These are phyloP conservation scores for Melastoma malabathricum DNA, from an alignment of 345 rosid species.

Conservation along the genomic window DNA sequence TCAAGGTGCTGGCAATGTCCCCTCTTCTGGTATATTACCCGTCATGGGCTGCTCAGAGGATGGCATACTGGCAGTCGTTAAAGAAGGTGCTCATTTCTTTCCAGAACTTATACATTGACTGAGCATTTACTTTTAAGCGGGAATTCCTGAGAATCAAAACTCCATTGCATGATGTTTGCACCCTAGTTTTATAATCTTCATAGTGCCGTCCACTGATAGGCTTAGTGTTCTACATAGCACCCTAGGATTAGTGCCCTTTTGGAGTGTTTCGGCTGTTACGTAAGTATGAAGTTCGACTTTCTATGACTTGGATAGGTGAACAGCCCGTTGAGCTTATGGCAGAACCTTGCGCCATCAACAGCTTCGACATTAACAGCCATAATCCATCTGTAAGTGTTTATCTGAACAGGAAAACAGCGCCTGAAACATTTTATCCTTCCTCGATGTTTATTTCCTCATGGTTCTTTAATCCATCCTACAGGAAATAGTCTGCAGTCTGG, in stretches of 20 bases:
- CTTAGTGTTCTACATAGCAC: too few species aligned
- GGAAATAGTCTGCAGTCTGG: conserved; percentile 84
- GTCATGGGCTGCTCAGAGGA: conserved; percentile 88
- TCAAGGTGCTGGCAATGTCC: conserved; percentile 23
- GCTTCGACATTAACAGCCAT: conserved; percentile 76
- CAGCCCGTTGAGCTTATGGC: conserved; percentile 63
- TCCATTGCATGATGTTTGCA: too few species aligned
- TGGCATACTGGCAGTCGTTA: conserved; percentile 71
- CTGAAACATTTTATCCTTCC: too few species aligned
- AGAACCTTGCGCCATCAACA: conserved; percentile 85
- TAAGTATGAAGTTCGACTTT: conserved; percentile 1
- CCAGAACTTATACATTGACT: too few species aligned
- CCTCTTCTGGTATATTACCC: conserved; percentile 63
- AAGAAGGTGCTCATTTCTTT: conserved; percentile 41
- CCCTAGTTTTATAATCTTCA: too few species aligned
- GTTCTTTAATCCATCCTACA: conserved; percentile 13
- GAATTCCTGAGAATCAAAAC: background rate
- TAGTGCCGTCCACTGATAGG: too few species aligned
- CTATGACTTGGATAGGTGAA: conserved; percentile 31
- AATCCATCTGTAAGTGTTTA: too few species aligned
- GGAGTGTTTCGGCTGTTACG: background rate
- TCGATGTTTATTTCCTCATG: conserved; percentile 1
- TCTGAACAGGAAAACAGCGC: too few species aligned
- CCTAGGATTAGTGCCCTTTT: too few species aligned
- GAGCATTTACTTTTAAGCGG: too few species aligned